phyloP scores from a whole-genome alignment of 257 asterid species.

The Nicotiana tomentosiformis region DNA sequence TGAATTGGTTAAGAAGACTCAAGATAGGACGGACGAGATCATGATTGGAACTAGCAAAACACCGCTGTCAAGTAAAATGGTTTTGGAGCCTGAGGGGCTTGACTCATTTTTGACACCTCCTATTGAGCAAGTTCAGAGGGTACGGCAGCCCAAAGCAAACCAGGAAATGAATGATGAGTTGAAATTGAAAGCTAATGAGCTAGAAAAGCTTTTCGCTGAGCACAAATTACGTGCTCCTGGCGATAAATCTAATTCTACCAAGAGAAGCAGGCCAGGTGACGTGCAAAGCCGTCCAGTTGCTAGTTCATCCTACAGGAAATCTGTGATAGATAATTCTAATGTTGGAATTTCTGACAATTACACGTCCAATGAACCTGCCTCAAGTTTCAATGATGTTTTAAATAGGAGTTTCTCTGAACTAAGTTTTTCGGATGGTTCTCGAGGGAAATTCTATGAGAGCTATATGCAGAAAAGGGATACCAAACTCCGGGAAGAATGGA shows the following conservation, averaged over 20 bases:
- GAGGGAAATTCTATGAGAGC: slow-evolving; percentile 67
- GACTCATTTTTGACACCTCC: slow-evolving; percentile 53
- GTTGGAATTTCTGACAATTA: slow-evolving; percentile 21
- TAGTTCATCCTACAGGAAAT: slow-evolving; percentile 29
- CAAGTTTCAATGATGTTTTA: slow-evolving; percentile 41
- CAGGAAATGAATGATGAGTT: slow-evolving; percentile 85
- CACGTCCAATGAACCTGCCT: slow-evolving; percentile 32
- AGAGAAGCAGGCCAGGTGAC: slow-evolving; percentile 42
- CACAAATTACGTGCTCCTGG: slow-evolving; percentile 62
- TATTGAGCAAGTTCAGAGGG: slow-evolving; percentile 54
- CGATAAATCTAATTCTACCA: slow-evolving; percentile 51
- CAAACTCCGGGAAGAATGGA: slow-evolving; percentile 88
- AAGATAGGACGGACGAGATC: slow-evolving; percentile 32
- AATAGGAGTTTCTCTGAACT: slow-evolving; percentile 38
- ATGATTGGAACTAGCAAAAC: slow-evolving; percentile 33
- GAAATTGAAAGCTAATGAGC: slow-evolving; percentile 87
- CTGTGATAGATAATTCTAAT: slow-evolving; percentile 33
- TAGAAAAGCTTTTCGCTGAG: slow-evolving; percentile 90
- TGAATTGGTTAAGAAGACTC: slow-evolving; percentile 40
- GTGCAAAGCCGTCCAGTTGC: slow-evolving; percentile 32
- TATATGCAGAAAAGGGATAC: slow-evolving; percentile 88
- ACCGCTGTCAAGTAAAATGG: slow-evolving; percentile 29
- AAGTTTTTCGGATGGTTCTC: slow-evolving; percentile 58
- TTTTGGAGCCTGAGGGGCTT: slow-evolving; percentile 33
- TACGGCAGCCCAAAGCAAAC: slow-evolving; percentile 66